Evolutionary conservation across 1,139 yeast species (phyloP).

Genomic region (Blastobotrys indianensis): DNA sequence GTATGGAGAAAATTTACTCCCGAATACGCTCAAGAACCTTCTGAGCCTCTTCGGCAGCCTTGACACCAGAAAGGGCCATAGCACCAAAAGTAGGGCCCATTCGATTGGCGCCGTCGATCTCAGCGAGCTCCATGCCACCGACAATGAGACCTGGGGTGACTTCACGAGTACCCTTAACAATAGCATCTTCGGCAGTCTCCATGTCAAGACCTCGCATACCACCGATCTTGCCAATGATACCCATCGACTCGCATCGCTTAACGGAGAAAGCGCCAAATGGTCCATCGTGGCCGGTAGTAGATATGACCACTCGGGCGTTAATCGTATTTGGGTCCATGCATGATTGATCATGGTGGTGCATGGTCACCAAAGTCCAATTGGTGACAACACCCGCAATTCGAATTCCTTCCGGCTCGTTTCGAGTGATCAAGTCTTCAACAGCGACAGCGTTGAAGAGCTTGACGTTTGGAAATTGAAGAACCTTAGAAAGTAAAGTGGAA

Average conservation of each 20-base stretch:
- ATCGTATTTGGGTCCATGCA: constrained; percentile 85
- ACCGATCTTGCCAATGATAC: constrained; percentile 45
- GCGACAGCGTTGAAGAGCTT: constrained; percentile 77
- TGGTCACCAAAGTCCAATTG: constrained; percentile 73
- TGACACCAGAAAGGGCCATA: constrained; percentile 70
- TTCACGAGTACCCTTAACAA: constrained; percentile 64
- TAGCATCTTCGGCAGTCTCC: constrained; percentile 73
- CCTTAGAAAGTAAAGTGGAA: constrained; percentile 66
- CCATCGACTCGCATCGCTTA: constrained; percentile 39
- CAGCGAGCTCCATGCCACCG: constrained; percentile 79
- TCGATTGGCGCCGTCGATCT: constrained; percentile 69
- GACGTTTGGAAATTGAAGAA: constrained; percentile 64
- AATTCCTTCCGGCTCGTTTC: constrained; percentile 53
- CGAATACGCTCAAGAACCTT: constrained; percentile 7
- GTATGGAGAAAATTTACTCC: neutral
- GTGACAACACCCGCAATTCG: constrained; percentile 77
- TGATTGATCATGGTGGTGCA: constrained; percentile 71
- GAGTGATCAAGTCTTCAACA: constrained; percentile 73
- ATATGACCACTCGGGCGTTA: constrained; percentile 62
- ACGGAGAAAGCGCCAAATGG: constrained; percentile 82
- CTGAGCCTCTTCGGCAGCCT: constrained; percentile 52
- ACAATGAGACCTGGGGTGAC: constrained; percentile 67
- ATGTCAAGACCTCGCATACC: constrained; percentile 79
- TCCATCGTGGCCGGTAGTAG: constrained; percentile 79
- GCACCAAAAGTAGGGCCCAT: constrained; percentile 88